A percentile compares a stretch with the other conserved stretches of the same genome.
phyloP scores from a whole-genome alignment of 345 rosid genomes.

The Geranium rotundifolium region DNA sequence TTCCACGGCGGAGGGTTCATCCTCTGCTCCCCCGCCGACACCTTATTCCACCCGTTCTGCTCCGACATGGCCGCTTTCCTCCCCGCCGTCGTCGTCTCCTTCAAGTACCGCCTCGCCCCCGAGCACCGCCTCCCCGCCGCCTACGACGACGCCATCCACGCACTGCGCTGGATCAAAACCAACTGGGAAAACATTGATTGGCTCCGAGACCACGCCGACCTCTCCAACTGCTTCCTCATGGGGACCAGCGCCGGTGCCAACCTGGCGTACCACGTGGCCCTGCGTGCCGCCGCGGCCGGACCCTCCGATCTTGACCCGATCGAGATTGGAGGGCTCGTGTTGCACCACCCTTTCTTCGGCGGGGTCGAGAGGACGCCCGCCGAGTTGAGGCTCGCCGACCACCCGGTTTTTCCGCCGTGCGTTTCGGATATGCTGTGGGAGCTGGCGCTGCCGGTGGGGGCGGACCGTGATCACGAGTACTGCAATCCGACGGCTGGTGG shows the following conservation, averaged over 20 bases:
- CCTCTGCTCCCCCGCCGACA: neutral
- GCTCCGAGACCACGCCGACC: no score
- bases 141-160: constrained; percentile 12
- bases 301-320: constrained; percentile 21
- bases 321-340: constrained; percentile 46
- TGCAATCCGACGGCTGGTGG: constrained; percentile 36
- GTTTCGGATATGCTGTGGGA: constrained; percentile 46
- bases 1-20: constrained; percentile 4
- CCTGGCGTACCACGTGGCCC: constrained; percentile 16
- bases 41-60: neutral
- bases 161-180: neutral
- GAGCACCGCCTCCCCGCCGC: constrained; percentile 12
- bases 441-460: constrained; percentile 37
- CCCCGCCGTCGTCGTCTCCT: constrained; percentile 3
- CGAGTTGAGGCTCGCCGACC: constrained; percentile 27
- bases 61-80: neutral
- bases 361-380: constrained; percentile 32
- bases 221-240: no score
- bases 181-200: no score
- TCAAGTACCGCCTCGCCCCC: constrained; percentile 8
- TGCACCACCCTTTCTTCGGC: constrained; percentile 54
- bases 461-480: constrained; percentile 45
- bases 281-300: constrained; percentile 15
- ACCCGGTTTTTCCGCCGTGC: constrained; percentile 9
- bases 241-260: no score